phyloP scores from a whole-genome alignment of 1,284 basidiomycete genomes.

The Ganoderma sp. region DNA sequence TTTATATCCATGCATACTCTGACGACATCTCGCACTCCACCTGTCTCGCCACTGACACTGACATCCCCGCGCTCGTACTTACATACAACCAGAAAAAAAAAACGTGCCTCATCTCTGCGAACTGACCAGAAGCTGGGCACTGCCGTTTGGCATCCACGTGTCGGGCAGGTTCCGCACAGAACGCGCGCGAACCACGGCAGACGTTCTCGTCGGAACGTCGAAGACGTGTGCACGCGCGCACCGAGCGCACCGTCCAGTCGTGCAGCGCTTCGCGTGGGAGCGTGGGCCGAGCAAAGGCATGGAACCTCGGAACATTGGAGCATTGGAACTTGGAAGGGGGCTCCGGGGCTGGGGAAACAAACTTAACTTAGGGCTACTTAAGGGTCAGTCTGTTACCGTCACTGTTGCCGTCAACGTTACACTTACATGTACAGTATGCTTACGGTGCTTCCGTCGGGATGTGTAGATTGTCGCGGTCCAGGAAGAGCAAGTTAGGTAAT shows the following conservation, averaged over 20 bases:
- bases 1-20: background rate
- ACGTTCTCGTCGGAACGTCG: slow-evolving; percentile 1
- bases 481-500: background rate
- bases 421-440: background rate
- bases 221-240: background rate
- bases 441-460: background rate
- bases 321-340: background rate
- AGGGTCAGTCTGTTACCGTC: background rate
- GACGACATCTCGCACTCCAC: background rate
- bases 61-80: background rate
- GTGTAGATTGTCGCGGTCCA: background rate
- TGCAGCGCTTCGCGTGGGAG: slow-evolving; percentile 1
- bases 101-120: background rate
- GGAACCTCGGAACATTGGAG: background rate
- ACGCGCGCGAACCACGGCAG: background rate
- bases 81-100: background rate
- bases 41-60: background rate
- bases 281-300: background rate
- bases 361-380: background rate
- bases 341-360: background rate
- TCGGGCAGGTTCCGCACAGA: background rate
- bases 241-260: background rate
- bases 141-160: background rate
- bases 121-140: background rate
- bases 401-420: background rate